These are phyloP conservation scores for Tagetes patula DNA, from an alignment of 129 eudicot species.

Conservation along the genomic window DNA sequence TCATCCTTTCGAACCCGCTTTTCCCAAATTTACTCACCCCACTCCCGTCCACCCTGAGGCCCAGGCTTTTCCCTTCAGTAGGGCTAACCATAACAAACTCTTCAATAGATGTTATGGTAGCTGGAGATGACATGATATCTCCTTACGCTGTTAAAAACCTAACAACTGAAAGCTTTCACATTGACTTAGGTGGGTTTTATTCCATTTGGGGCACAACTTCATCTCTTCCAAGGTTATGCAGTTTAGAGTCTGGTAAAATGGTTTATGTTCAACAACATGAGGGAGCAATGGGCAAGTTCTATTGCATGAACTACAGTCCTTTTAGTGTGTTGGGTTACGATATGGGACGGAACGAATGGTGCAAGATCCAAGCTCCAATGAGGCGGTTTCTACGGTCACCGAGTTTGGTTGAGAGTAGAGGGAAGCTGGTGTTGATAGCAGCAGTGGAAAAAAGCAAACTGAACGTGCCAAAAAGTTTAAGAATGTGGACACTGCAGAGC, in stretches of 20 bases:
- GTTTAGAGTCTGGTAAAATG: slow-evolving; percentile 86
- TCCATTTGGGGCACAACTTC: slow-evolving; percentile 92
- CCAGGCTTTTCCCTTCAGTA: slow-evolving; percentile 72
- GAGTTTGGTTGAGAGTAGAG: slow-evolving; percentile 56
- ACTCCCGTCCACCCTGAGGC: slow-evolving; percentile 68
- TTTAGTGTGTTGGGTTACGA: slow-evolving; percentile 74
- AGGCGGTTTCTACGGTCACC: slow-evolving; percentile 81
- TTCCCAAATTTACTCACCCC: slow-evolving; percentile 49
- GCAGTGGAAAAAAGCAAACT: slow-evolving; percentile 93
- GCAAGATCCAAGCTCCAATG: slow-evolving; percentile 92
- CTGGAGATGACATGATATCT: slow-evolving; percentile 90
- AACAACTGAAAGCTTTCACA: slow-evolving; percentile 82
- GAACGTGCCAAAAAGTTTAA: slow-evolving; percentile 69
- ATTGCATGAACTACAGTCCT: slow-evolving; percentile 96
- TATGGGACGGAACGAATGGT: slow-evolving; percentile 46
- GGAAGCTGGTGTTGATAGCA: slow-evolving; percentile 61
- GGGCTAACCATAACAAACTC: slow-evolving; percentile 67
- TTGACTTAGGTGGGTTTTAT: slow-evolving; percentile 72
- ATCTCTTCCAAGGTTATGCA: slow-evolving; percentile 77
- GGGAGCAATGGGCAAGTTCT: slow-evolving; percentile 38
- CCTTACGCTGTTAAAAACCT: slow-evolving; percentile 92
- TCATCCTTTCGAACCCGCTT: slow-evolving; percentile 69
- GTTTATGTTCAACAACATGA: slow-evolving; percentile 30
- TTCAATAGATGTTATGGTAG: slow-evolving; percentile 64
- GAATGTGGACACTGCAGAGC: slow-evolving; percentile 69